phyloP scores from a whole-genome alignment of 1,284 basidiomycete species.

The Ceratobasidium sp. region DNA sequence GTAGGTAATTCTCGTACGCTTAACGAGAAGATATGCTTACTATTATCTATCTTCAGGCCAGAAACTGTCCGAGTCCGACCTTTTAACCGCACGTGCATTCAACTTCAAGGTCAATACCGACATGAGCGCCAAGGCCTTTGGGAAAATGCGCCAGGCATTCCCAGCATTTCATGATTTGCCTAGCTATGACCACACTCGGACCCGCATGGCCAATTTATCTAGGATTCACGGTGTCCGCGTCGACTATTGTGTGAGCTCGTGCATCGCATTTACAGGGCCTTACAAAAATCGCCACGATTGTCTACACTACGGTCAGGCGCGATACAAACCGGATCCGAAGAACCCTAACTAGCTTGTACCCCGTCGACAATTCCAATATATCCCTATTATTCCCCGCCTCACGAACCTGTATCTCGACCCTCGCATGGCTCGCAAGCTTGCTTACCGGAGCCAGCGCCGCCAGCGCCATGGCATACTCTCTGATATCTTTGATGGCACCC shows the following conservation, averaged over 20 bases:
- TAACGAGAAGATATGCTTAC: not conserved
- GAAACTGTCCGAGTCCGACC: not conserved
- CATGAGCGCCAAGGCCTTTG: constrained; percentile 13
- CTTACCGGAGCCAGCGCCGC: constrained; percentile 50
- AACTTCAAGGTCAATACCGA: constrained; percentile 45
- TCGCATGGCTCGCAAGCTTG: constrained; percentile 49
- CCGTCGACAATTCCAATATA: constrained; percentile 39
- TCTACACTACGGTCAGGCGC: constrained; percentile 33
- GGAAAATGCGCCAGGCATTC: constrained; percentile 26
- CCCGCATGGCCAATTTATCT: not conserved
- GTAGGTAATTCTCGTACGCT: not conserved
- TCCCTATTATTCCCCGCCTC: constrained; percentile 46
- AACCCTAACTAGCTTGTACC: constrained; percentile 2
- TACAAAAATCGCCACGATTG: too few relatives aligned
- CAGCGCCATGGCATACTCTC: constrained; percentile 43
- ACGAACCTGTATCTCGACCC: constrained; percentile 21
- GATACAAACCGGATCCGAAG: constrained; percentile 18
- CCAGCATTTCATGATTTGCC: constrained; percentile 2
- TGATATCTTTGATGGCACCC: constrained; percentile 51
- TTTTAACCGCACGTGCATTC: constrained; percentile 16
- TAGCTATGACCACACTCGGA: not conserved
- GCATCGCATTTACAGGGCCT: too few relatives aligned
- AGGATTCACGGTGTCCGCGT: too few relatives aligned
- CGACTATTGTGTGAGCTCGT: too few relatives aligned
- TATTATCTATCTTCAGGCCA: not conserved